Evolutionary conservation across 192 early-diverging fungal genomes (phyloP).

Genomic region (Backusella australiensis): DNA sequence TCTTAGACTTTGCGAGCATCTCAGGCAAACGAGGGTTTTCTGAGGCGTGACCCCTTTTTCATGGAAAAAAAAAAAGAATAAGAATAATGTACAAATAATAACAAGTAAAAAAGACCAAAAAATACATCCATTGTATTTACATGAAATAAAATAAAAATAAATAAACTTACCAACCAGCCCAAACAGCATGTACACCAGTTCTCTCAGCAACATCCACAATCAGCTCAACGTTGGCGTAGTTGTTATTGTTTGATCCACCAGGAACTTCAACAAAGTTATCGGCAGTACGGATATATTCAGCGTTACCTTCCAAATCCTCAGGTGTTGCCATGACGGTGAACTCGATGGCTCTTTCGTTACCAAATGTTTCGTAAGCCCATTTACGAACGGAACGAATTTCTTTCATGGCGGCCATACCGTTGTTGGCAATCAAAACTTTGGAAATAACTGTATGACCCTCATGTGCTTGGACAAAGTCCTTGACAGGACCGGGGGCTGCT

Average conservation of each 20-base stretch:
- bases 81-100: not conserved
- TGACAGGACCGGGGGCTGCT: constrained; percentile 62
- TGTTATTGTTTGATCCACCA: constrained; percentile 97
- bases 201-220: constrained; percentile 98
- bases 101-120: not conserved
- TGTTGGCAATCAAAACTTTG: constrained; percentile 97
- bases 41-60: constrained; percentile 89
- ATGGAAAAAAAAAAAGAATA: not conserved
- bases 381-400: constrained; percentile 97
- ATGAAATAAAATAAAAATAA: constrained; percentile 4
- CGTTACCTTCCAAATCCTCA: constrained; percentile 95
- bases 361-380: constrained; percentile 99
- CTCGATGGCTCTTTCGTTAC: constrained; percentile 91
- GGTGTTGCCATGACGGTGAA: constrained; percentile 99
- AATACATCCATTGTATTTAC: not conserved
- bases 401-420: constrained; percentile 99
- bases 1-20: constrained; percentile 74
- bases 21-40: constrained; percentile 97
- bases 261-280: constrained; percentile 99
- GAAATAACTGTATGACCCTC: constrained; percentile 88
- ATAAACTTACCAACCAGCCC: constrained; percentile 84
- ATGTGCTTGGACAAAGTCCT: constrained; percentile 74
- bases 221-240: constrained; percentile 98
- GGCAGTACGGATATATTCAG: constrained; percentile 99
- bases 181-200: constrained; percentile 91